Base-by-base conservation (phyloP, 2,329 filamentous ascomycete species). In the Fusarium armeniacum region DNA sequence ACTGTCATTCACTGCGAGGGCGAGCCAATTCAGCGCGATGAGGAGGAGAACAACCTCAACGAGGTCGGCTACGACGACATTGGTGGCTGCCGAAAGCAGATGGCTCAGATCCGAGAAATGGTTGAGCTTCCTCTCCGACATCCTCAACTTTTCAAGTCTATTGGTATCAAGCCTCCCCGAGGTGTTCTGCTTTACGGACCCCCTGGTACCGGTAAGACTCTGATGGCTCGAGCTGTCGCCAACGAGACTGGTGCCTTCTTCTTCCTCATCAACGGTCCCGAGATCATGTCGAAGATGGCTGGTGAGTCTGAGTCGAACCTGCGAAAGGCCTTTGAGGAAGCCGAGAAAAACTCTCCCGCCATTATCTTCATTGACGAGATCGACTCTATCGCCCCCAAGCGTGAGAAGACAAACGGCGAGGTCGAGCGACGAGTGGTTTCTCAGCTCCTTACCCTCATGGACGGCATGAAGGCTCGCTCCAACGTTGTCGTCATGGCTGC, bases 271-370 rank as follows among this genome's bases (percentile, higher is more conserved):
- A 98, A 98, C 83, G 95, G 96, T 71, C 96, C 96, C 54, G 96
- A 98, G 82, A 98, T 99, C 85, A 98, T 99, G 96, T 98, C 95
- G 63, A 98, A 98, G 89, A 98, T 98, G 96, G 96, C 96, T 64
- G 96, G 96, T 89, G 96, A 99, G 83, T 98, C 96, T 63, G 96
- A 98, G 82, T 98, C 95, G 64, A 98, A 98, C 82, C 83, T 99
- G 73, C 92, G 96, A 77, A 98, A 98, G 85, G 96, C 96, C n/a
- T 99, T 99, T 77, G 96, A 98, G 82, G 96, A 98, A 85, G 96
- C 96, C 44, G 95, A 98, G 86, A 98, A 98, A 90, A 98, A 98
- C 85, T 97, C 95, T 0, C 96, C 96, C 16, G 94, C 96, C 61
- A 98, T 99, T 81, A 98, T 99, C 83, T 99, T 98, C 86, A 98